Conservation (phyloP, 2,329 filamentous ascomycete genomes). For the Dothistroma septosporum region DNA sequence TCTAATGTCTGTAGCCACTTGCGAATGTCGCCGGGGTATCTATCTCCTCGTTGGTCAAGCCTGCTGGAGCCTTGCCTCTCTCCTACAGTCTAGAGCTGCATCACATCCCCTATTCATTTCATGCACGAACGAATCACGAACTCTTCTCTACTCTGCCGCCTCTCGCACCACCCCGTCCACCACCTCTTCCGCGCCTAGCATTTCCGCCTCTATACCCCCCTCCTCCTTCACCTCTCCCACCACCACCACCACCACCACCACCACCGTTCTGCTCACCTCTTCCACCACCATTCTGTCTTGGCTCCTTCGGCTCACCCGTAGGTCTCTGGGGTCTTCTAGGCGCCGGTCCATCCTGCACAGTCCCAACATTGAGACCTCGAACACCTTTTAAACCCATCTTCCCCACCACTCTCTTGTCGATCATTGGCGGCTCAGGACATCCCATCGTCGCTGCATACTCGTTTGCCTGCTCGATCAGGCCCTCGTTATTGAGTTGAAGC, state of each 20-base stretch:
- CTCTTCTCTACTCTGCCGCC: neutral
- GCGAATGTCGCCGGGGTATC: too few relatives aligned
- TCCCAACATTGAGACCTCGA: conserved; percentile 37
- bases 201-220: conserved; percentile 10
- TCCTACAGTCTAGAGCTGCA: too few relatives aligned
- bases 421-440: conserved; percentile 44
- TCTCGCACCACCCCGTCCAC: conserved; percentile 14
- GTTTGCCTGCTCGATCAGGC: conserved; percentile 43
- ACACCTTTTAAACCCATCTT: conserved; percentile 49
- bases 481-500: conserved; percentile 37
- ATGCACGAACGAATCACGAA: neutral
- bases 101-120: neutral
- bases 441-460: conserved; percentile 43
- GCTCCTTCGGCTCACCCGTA: neutral
- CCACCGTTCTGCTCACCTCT: neutral
- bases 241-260: conserved; percentile 10
- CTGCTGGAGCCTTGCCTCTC: too few relatives aligned
- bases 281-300: neutral
- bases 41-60: too few relatives aligned
- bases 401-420: conserved; percentile 44
- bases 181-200: conserved; percentile 4
- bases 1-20: too few relatives aligned
- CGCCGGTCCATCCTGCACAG: conserved; percentile 8
- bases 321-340: neutral
- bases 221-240: too few relatives aligned